Evolutionary conservation across 495 filamentous ascomycete species (phyloP).

Genomic region (Xylona heveae): DNA sequence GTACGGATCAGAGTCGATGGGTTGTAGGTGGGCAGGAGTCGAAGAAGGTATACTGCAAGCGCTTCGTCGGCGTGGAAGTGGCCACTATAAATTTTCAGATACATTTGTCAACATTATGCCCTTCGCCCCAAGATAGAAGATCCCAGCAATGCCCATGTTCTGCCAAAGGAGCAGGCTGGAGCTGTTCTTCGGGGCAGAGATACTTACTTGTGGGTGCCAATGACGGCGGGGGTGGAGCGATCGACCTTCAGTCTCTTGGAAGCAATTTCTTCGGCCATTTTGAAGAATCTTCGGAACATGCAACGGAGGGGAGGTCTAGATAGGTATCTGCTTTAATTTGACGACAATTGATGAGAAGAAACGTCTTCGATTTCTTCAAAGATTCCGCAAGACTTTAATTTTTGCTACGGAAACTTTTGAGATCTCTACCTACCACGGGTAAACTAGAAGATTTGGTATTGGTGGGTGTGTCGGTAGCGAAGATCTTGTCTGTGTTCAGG

Average conservation of each 20-base stretch:
- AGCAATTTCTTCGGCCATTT: slow-evolving; percentile 39
- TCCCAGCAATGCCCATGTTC: background rate
- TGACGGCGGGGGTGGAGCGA: slow-evolving; percentile 23
- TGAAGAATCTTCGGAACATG: slow-evolving; percentile 17
- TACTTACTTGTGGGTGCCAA: slow-evolving; percentile 69
- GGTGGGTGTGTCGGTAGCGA: too few relatives aligned
- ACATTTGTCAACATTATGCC: slow-evolving; percentile 3
- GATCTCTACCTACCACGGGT: background rate
- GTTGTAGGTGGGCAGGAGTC: slow-evolving; percentile 62
- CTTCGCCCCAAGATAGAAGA: background rate
- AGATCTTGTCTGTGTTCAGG: too few relatives aligned
- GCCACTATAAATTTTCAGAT: slow-evolving; percentile 32
- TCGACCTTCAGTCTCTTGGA: slow-evolving; percentile 50
- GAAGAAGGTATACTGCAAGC: slow-evolving; percentile 91
- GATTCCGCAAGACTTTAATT: too few relatives aligned
- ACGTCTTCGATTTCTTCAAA: too few relatives aligned
- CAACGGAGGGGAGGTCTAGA: too few relatives aligned
- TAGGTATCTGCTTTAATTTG: too few relatives aligned
- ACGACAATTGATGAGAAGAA: too few relatives aligned
- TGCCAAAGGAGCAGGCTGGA: background rate
- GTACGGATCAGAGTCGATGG: slow-evolving; percentile 61
- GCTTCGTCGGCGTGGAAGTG: slow-evolving; percentile 99
- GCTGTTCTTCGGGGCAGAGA: background rate
- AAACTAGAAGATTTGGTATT: background rate
- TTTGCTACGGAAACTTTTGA: too few relatives aligned